A percentile compares a stretch with the other conserved stretches of the same genome.
phyloP scores from a whole-genome alignment of 257 asterid species.

The Fraxinus excelsior region DNA sequence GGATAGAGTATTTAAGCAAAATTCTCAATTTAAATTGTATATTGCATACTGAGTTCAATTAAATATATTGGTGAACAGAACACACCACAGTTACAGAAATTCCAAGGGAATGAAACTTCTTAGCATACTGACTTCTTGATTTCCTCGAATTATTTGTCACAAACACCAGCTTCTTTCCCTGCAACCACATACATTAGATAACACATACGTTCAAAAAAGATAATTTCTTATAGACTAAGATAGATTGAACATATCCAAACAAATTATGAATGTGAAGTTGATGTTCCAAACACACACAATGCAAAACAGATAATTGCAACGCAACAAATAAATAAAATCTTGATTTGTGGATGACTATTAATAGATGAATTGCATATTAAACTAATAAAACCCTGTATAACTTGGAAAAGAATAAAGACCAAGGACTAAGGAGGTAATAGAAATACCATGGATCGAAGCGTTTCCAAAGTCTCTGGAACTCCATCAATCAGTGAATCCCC shows the following conservation, averaged over 20 bases:
- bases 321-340: background rate
- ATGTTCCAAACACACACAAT: conserved; percentile 3
- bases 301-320: background rate
- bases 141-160: conserved; percentile 94
- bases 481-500: conserved; percentile 87
- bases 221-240: background rate
- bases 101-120: conserved; percentile 80
- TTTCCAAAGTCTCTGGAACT: conserved; percentile 65
- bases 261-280: background rate
- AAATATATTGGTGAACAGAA: conserved; percentile 1
- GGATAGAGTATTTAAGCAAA: conserved; percentile 2
- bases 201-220: background rate
- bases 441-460: conserved; percentile 75
- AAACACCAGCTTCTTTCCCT: conserved; percentile 89
- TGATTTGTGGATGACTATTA: background rate
- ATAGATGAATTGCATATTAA: background rate
- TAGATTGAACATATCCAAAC: background rate
- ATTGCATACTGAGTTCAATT: conserved; percentile 1
- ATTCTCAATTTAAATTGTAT: background rate
- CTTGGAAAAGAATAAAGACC: background rate
- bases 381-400: background rate
- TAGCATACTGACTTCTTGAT: conserved; percentile 72
- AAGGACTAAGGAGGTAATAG: background rate
- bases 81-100: conserved; percentile 81
- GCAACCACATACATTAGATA: conserved; percentile 8